Percentiles rank a stretch among this genome's conserved stretches.
Conservation (phyloP, 2,329 filamentous ascomycete species). For the Talaromyces islandicus region DNA sequence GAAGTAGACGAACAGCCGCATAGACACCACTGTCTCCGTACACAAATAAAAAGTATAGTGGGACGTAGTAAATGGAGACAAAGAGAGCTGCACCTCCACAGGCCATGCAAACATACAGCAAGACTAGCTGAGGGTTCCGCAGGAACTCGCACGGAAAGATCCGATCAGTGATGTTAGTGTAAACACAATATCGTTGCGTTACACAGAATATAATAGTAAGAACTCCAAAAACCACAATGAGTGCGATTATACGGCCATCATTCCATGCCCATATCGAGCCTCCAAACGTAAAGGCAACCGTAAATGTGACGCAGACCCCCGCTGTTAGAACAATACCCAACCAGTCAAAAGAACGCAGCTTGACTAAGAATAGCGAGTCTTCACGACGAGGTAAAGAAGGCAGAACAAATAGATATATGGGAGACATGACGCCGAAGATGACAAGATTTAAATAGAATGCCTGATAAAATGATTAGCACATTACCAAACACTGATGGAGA, state of each 20-base stretch:
- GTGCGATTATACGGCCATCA: conserved; percentile 38
- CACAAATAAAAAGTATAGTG: conserved; percentile 49
- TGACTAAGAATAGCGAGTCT: not conserved
- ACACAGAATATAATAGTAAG: conserved; percentile 40
- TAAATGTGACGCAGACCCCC: conserved; percentile 32
- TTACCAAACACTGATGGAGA: not conserved
- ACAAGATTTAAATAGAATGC: conserved; percentile 49
- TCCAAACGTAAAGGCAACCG: conserved; percentile 47
- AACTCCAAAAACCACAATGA: conserved; percentile 44
- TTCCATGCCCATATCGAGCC: conserved; percentile 46
- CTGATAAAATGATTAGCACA: not conserved
- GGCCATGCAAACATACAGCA: conserved; percentile 33
- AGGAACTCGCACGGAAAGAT: conserved; percentile 48
- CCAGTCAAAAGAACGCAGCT: conserved; percentile 24
- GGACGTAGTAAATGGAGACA: conserved; percentile 45
- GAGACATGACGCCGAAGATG: conserved; percentile 37
- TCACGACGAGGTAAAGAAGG: conserved; percentile 15
- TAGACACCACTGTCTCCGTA: conserved; percentile 31
- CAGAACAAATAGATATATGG: conserved; percentile 40
- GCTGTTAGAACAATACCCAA: conserved; percentile 40
- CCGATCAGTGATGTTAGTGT: conserved; percentile 39
- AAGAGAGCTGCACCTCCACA: conserved; percentile 23
- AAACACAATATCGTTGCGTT: conserved; percentile 38
- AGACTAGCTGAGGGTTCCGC: conserved; percentile 30
- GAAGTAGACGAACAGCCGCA: conserved; percentile 23